These are phyloP conservation scores for Cladosporium sp. DNA, from an alignment of 2,329 filamentous ascomycete species.

Conservation along the genomic window DNA sequence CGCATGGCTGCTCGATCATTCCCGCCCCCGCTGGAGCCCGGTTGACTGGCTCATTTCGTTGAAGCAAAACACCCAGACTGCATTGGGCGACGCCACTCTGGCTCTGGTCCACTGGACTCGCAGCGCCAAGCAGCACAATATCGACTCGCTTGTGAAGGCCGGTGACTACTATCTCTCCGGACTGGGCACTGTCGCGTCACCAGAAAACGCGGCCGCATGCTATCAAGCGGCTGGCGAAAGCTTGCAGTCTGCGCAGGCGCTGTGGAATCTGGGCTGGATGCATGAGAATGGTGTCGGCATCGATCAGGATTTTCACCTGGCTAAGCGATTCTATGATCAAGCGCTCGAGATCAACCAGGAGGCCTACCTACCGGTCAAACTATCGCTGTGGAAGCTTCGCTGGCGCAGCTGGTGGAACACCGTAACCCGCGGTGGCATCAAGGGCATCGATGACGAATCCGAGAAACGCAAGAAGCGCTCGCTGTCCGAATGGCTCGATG, in stretches of 20 bases:
- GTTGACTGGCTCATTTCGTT: slow-evolving; percentile 50
- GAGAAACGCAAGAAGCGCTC: slow-evolving; percentile 35
- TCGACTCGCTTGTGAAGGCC: slow-evolving; percentile 95
- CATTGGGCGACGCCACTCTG: slow-evolving; percentile 49
- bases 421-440: slow-evolving; percentile 80
- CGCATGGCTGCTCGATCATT: slow-evolving; percentile 74
- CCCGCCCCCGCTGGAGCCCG: slow-evolving; percentile 32
- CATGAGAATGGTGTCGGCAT: slow-evolving; percentile 93
- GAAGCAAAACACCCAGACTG: slow-evolving; percentile 31
- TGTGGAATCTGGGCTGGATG: slow-evolving; percentile 99
- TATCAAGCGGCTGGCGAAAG: slow-evolving; percentile 90
- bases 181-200: slow-evolving; percentile 57
- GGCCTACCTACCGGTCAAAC: slow-evolving; percentile 84
- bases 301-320: slow-evolving; percentile 92
- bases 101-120: slow-evolving; percentile 92
- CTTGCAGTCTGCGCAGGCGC: slow-evolving; percentile 84
- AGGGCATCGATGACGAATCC: slow-evolving; percentile 78
- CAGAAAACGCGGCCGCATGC: slow-evolving; percentile 85
- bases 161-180: slow-evolving; percentile 93
- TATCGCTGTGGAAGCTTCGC: slow-evolving; percentile 80
- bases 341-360: slow-evolving; percentile 85
- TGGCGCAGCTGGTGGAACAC: slow-evolving; percentile 90
- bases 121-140: slow-evolving; percentile 85
- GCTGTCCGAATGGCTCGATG: slow-evolving; percentile 76
- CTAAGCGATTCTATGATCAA: slow-evolving; percentile 92